Base-by-base conservation (phyloP, 208 protist species). In the Leishmania tarentolae region DNA sequence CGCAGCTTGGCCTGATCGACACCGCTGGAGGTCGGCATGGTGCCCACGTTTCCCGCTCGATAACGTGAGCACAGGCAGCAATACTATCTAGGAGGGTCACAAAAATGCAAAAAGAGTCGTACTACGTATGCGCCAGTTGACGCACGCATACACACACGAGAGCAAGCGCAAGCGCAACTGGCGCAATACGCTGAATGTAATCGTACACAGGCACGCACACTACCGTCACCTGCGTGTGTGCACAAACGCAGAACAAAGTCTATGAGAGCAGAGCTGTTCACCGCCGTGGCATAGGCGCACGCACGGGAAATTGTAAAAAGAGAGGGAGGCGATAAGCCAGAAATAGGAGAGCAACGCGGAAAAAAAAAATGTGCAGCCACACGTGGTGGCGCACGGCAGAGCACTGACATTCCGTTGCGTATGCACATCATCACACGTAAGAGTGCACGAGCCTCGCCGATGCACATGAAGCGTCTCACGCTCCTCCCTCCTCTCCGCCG, bases 1-100 rank as follows among this genome's bases (percentile, higher is more conserved):
- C 82, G 82, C 77, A 85, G 68, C 65, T 81, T 81, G 40, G 82
- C 73, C 7, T 71, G 77, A 68, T 85, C 82, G 9, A 79, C 73
- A 40, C 78, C 82, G 35, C 73, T 81, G 40, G 72, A 68, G 37
- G 77, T 81, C 63, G 82, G 72, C 82, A 85, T 85, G 19, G 71
- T 53, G 31, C n/a, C 44, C 13, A 42, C 42, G 13, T 8, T 19
- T n/a, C 66, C 28, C 37, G 40, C 13, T 47, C 7, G 68, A 53
- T 52, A 7, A 53, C 2, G 44, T 37, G 0, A 28, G 24, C 8
- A 70, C 42, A 73, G 44, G 68, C 21, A 35, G 19, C 42, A 50
- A 73, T 73, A 53, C 44, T 28, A 1, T 35, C 44, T 53, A n/a
- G 35, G 71, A 37, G 50, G 71, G 71, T 8, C 24, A 11, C 13